Evolutionary conservation across 352 stramenopile species (phyloP), one percentile per base, ranked within the genome.

Genomic region (Globisporangium rhizosaccharum): DNA sequence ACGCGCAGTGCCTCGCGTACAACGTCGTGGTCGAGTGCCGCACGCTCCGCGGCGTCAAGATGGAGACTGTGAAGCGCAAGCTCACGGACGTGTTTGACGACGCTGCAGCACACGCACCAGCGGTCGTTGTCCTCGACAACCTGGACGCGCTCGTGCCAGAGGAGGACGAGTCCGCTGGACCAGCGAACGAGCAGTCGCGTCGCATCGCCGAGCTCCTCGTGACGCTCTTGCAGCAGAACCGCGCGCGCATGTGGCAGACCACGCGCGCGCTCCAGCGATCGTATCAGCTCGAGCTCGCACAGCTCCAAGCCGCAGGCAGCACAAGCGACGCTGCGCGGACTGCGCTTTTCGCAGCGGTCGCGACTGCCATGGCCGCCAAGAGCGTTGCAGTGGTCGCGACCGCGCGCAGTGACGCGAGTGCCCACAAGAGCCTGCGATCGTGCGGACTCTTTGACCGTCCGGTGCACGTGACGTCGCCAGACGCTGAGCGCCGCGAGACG

Each of bases 151-250:
- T 96, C 17, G 70, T 89, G 7, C 88, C 86, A 11, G 74, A 87
- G 60, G 86, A 96, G 71, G 70, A 87, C 20, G 87, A 96, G 28
- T 78, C 83, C 15, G 71, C 65, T 28, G 80, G 82, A 20, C 66
- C 75, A 15, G 79, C 74, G 7, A 96, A 95, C 49, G 86, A 93
- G n/a, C 87, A 96, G 70, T 81, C 87, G 9, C 76, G 83, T 17
- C 85, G 85, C n/a, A 86, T 96, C 7, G 87, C 85, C 0, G 86
- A 95, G 51, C 72, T 86, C 41, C 44, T 96, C 1, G 67, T 87
- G 28, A 73, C 76, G 33, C 56, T 88, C 20, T 75, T 91, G 65
- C 74, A 76, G 33, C 68, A 85, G 12, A 73, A 64, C 8, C 63
- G 60, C 20, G 71, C 85, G 18, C 68, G 70, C 7, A 88, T 92